Percentiles rank a stretch among this genome's conserved stretches.
Conservation (phyloP, 1,284 basidiomycete species). For the Trichosporon coremiiforme region DNA sequence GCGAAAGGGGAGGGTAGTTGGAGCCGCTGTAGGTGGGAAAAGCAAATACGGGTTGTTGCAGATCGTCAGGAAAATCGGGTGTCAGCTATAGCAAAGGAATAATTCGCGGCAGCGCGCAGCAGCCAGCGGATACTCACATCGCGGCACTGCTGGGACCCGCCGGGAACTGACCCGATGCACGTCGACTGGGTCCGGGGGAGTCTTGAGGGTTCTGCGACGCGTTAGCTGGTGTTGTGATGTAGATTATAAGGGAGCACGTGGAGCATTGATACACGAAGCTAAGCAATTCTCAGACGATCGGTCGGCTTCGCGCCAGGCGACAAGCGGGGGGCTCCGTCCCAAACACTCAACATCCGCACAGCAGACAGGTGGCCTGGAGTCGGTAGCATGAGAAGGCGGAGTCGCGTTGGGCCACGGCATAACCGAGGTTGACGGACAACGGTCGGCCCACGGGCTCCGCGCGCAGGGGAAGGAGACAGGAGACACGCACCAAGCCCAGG, state of each 20-base stretch:
- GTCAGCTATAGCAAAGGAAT: not conserved
- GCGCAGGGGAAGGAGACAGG: not conserved
- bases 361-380: not conserved
- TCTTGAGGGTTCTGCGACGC: slow-evolving; percentile 1
- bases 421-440: slow-evolving; percentile 17
- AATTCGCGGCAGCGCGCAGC: not conserved
- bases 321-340: not conserved
- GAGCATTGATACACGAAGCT: not conserved
- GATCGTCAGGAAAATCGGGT: not conserved
- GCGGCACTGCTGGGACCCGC: not conserved
- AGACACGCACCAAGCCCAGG: slow-evolving; percentile 36
- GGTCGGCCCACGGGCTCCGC: slow-evolving; percentile 30
- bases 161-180: slow-evolving; percentile 2
- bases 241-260: not conserved
- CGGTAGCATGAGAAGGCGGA: not conserved
- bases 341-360: not conserved
- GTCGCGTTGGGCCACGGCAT: not conserved
- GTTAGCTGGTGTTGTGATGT: not conserved
- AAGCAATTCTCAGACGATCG: not conserved
- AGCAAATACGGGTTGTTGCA: slow-evolving; percentile 18
- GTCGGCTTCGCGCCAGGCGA: not conserved
- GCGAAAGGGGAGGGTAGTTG: slow-evolving; percentile 70
- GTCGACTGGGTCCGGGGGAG: slow-evolving; percentile 22
- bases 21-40: slow-evolving; percentile 12
- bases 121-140: not conserved